Evolutionary conservation across 495 filamentous ascomycete genomes (phyloP).

Genomic region (Aspergillus wentii): DNA sequence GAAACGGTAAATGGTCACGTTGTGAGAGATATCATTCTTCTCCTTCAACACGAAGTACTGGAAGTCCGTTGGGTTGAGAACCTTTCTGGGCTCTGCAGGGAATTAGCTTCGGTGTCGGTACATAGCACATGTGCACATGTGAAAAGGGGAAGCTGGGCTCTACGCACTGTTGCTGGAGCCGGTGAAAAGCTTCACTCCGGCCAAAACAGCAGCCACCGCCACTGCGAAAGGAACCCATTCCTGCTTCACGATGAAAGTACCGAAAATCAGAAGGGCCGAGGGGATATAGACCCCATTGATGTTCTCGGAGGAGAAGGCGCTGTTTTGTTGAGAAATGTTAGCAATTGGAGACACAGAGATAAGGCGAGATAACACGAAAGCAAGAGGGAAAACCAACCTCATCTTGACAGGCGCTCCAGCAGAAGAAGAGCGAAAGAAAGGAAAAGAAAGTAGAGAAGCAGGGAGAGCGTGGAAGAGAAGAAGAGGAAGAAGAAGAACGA

Average conservation of each 20-base stretch:
- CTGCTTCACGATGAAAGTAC: constrained; percentile 68
- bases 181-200: constrained; percentile 56
- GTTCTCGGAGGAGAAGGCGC: constrained; percentile 45
- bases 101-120: constrained; percentile 9
- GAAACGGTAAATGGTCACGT: constrained; percentile 97
- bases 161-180: constrained; percentile 21
- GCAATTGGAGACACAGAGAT: too few species aligned
- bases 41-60: constrained; percentile 86
- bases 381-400: too few species aligned
- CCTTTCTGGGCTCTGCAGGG: constrained; percentile 61
- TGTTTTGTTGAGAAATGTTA: too few species aligned
- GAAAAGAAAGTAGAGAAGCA: constrained; percentile 3
- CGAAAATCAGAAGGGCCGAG: constrained; percentile 72
- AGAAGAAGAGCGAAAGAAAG: constrained; percentile 3
- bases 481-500: constrained; percentile 4
- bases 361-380: too few species aligned
- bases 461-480: constrained; percentile 6
- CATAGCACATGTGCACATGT: constrained; percentile 1
- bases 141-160: constrained; percentile 5
- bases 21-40: constrained; percentile 91
- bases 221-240: constrained; percentile 75
- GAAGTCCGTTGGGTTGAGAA: constrained; percentile 81
- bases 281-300: constrained; percentile 81
- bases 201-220: constrained; percentile 53
- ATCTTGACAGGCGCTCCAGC: constrained; percentile 3